phyloP scores from a whole-genome alignment of 768 basidiomycete genomes.

The Trametes coccinea region DNA sequence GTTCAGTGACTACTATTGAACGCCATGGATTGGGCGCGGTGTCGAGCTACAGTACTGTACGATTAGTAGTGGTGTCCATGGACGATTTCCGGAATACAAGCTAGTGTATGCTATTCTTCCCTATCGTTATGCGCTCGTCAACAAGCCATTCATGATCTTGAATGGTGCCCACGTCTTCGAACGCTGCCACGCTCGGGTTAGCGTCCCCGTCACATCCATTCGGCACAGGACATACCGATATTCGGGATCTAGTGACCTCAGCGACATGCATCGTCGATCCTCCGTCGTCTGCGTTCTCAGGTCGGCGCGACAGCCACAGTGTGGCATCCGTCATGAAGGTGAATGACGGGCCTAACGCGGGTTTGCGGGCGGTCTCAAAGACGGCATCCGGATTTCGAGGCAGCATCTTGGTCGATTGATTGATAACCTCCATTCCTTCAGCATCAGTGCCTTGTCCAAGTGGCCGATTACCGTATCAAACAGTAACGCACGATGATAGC shows the following conservation, averaged over 20 bases:
- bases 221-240: conserved; percentile 20
- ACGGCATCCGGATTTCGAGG: conserved; percentile 33
- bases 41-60: conserved; percentile 10
- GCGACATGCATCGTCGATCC: conserved; percentile 17
- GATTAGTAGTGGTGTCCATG: background rate
- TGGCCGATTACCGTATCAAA: background rate
- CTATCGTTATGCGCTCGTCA: conserved; percentile 1
- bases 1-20: conserved; percentile 28
- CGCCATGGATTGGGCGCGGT: background rate
- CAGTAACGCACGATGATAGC: conserved; percentile 53
- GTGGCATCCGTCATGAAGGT: conserved; percentile 71
- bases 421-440: conserved; percentile 51
- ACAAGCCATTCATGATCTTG: conserved; percentile 24
- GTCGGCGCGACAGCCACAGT: conserved; percentile 58
- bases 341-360: conserved; percentile 77
- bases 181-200: conserved; percentile 28
- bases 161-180: conserved; percentile 44
- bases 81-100: no score
- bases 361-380: conserved; percentile 49
- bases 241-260: conserved; percentile 33
- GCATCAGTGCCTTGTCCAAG: no score
- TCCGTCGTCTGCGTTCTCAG: conserved; percentile 2
- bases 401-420: conserved; percentile 49
- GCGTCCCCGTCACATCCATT: background rate
- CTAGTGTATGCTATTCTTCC: no score